These are phyloP conservation scores for Echinosophora koreensis DNA, from an alignment of 306 rosid genomes.

Conservation along the genomic window DNA sequence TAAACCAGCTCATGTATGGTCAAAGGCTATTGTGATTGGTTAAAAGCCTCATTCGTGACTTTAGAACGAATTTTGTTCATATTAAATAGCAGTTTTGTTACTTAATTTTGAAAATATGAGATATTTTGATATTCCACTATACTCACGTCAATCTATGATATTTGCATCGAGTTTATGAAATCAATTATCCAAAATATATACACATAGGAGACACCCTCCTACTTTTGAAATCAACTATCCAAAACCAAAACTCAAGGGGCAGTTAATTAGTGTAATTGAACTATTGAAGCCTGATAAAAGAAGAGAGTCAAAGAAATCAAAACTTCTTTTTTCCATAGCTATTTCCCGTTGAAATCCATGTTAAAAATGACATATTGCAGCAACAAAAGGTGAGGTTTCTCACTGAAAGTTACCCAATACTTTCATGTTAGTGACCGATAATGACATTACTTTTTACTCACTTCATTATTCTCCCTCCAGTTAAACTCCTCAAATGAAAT, in stretches of 20 bases:
- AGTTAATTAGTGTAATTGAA: neutral
- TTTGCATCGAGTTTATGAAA: too few species aligned
- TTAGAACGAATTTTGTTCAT: too few species aligned
- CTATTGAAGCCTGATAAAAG: neutral
- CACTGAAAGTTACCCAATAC: constrained; percentile 46
- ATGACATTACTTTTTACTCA: constrained; percentile 47
- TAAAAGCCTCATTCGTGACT: too few species aligned
- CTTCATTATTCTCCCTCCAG: constrained; percentile 34
- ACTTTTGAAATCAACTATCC: neutral
- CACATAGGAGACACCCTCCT: too few species aligned
- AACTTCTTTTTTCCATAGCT: neutral
- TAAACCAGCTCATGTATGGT: too few species aligned
- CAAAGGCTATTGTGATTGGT: too few species aligned
- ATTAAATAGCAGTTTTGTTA: too few species aligned
- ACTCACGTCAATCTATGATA: too few species aligned
- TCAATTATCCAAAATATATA: too few species aligned
- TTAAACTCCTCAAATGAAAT: constrained; percentile 24
- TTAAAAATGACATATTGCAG: constrained; percentile 16
- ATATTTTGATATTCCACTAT: too few species aligned
- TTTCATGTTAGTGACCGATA: constrained; percentile 46
- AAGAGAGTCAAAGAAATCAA: neutral
- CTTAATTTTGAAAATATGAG: too few species aligned
- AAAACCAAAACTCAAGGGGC: neutral
- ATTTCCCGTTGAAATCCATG: neutral
- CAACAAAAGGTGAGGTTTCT: neutral